These are phyloP conservation scores for Cladophialophora exuberans DNA, from an alignment of 2,329 filamentous ascomycete genomes.

Conservation along the genomic window DNA sequence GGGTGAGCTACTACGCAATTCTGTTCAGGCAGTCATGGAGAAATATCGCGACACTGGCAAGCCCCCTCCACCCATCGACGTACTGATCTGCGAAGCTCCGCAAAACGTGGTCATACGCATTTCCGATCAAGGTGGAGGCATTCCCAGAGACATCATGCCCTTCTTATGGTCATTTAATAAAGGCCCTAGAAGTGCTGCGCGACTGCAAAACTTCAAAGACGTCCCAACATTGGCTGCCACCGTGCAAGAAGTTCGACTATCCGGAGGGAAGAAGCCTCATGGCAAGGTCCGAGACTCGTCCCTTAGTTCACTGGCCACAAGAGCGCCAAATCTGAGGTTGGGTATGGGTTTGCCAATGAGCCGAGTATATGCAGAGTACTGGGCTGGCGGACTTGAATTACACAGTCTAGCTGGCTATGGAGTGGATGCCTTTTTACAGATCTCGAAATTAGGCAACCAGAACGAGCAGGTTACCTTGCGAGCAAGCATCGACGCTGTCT, in stretches of 20 bases:
- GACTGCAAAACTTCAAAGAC: conserved; percentile 80
- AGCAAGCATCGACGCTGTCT: conserved; percentile 77
- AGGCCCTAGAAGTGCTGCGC: conserved; percentile 75
- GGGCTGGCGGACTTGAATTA: conserved; percentile 88
- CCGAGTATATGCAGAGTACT: conserved; percentile 94
- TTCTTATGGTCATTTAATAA: conserved; percentile 98
- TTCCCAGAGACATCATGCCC: conserved; percentile 80
- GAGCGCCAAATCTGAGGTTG: conserved; percentile 82
- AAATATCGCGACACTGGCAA: conserved; percentile 56
- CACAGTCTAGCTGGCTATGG: conserved; percentile 96
- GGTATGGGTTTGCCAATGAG: conserved; percentile 95
- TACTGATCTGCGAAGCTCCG: conserved; percentile 89
- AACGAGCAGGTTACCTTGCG: conserved; percentile 87
- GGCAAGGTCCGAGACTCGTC: conserved; percentile 61
- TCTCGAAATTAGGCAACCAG: conserved; percentile 95
- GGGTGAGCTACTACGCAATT: conserved; percentile 91
- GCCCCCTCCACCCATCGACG: conserved; percentile 79
- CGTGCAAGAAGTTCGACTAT: conserved; percentile 69
- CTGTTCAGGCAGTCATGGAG: conserved; percentile 89
- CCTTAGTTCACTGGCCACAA: conserved; percentile 75
- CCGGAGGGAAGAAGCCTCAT: conserved; percentile 20
- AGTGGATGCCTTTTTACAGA: conserved; percentile 92
- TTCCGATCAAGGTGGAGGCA: conserved; percentile 91
- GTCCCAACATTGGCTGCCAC: conserved; percentile 94
- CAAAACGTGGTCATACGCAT: conserved; percentile 97